Conservation (phyloP, 305 asterid species). For the Fraxinus ornus region DNA sequence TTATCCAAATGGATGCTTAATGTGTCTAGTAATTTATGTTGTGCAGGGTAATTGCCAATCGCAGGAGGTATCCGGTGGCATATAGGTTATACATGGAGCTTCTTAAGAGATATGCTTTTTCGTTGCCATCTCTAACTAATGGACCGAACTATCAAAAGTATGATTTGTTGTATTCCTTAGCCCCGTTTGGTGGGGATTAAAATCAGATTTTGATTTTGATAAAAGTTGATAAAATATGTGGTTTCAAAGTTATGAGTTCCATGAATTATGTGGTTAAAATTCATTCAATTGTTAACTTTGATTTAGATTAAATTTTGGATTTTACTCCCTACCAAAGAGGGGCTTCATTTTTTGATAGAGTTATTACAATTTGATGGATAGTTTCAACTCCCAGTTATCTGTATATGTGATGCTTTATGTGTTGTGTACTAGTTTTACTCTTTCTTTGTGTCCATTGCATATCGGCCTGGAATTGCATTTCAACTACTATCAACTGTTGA, state of each 20-base stretch:
- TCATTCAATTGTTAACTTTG: no score
- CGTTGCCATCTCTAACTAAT: slow-evolving; percentile 63
- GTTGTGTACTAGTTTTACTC: not conserved
- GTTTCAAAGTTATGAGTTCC: no score
- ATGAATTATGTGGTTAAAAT: no score
- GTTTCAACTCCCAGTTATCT: slow-evolving; percentile 6
- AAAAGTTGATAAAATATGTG: no score
- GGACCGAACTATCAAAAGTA: slow-evolving; percentile 79
- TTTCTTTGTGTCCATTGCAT: not conserved
- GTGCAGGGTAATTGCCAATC: slow-evolving; percentile 70
- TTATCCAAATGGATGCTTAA: not conserved
- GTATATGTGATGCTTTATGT: slow-evolving; percentile 17
- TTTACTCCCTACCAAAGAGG: no score
- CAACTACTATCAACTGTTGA: not conserved
- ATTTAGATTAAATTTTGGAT: no score
- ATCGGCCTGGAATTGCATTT: not conserved
- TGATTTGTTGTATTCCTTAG: slow-evolving; percentile 16
- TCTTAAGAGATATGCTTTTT: slow-evolving; percentile 68
- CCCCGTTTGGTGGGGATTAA: no score
- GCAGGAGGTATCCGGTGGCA: slow-evolving; percentile 71
- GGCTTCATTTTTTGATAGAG: not conserved
- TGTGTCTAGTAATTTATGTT: slow-evolving; percentile 3
- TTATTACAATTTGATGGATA: not conserved
- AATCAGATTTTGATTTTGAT: no score
- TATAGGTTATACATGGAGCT: slow-evolving; percentile 89